Percentiles rank a stretch among this genome's conserved stretches.
These are phyloP conservation scores for Eucalyptus albens DNA, from an alignment of 345 rosid species.

Conservation along the genomic window DNA sequence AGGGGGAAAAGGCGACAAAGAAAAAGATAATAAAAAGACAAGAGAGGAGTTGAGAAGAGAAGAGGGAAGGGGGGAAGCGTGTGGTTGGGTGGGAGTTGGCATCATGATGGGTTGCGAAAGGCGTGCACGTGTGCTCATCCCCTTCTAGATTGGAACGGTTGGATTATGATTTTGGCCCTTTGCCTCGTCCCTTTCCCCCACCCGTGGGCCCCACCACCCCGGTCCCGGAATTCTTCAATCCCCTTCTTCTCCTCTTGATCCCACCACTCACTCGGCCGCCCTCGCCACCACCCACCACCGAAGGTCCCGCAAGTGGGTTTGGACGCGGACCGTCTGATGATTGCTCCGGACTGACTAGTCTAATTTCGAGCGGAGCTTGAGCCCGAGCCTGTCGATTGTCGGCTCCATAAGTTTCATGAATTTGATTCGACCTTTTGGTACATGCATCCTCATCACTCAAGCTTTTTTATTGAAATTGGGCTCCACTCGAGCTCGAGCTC, in stretches of 20 bases:
- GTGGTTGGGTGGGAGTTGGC: not conserved
- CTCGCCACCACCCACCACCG: not conserved
- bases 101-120: not conserved
- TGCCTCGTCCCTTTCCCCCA: not conserved
- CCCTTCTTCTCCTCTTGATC: not conserved
- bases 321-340: not conserved
- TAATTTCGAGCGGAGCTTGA: not conserved
- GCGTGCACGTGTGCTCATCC: not conserved
- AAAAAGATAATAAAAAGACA: not conserved
- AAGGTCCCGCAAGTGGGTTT: not conserved
- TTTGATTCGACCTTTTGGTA: not conserved
- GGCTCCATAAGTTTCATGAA: not conserved
- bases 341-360: not conserved
- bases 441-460: no score
- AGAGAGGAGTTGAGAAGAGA: not conserved
- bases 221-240: not conserved
- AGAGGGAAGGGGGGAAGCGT: not conserved
- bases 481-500: rapidly evolving
- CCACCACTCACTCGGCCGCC: not conserved
- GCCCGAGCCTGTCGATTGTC: not conserved
- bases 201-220: no score
- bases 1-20: not conserved
- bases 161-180: no score
- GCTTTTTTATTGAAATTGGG: not conserved
- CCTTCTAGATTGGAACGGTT: not conserved